Base-by-base conservation (phyloP, 176 grass and related monocot genomes). In the Leersia perrieri region DNA sequence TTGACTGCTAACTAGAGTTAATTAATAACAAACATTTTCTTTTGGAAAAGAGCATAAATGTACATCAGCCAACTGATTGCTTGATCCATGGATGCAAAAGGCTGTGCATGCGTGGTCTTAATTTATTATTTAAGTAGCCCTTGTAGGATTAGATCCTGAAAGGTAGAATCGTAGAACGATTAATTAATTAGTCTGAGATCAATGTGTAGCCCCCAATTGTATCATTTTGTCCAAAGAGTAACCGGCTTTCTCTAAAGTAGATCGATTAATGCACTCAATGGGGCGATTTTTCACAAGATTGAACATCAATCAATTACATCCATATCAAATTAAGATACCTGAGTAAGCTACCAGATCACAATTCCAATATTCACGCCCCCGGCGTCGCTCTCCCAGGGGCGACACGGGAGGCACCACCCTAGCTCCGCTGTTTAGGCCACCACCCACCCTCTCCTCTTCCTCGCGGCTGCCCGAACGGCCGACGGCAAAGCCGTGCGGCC, bases 31-130 rank as follows among this genome's bases (percentile, higher is more conserved):
- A n/a, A n/a, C n/a, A n/a, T n/a, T n/a, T n/a, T n/a, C n/a, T n/a
- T n/a, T n/a, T n/a, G n/a, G n/a, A n/a, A n/a, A n/a, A n/a, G n/a
- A n/a, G n/a, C n/a, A n/a, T n/a, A n/a, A n/a, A n/a, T 51, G 14
- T 34, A 60, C 63, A 82, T 82, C 14, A 74, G 60, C n/a, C 47
- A 44, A 23, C 71, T 67, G 10, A 29, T 75, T 67, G 42, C 70
- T 57, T 57, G 62, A 75, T 66, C 65, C 60, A 75, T 32, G 81
- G 70, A 75, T 40, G 71, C 70, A 75, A 75, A 83, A 55, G 32
- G 20, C n/a, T 58, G n/a, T n/a, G n/a, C n/a, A n/a, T 58, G n/a
- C 55, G 23, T 29, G 71, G 20, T 0, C 53, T 61, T 38, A 26
- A 35, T 75, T 35, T 35, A 36, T 35, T 35, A 36, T 35, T 23